These are phyloP conservation scores for Penicillium steckii DNA, from an alignment of 495 filamentous ascomycete genomes.

Conservation along the genomic window DNA sequence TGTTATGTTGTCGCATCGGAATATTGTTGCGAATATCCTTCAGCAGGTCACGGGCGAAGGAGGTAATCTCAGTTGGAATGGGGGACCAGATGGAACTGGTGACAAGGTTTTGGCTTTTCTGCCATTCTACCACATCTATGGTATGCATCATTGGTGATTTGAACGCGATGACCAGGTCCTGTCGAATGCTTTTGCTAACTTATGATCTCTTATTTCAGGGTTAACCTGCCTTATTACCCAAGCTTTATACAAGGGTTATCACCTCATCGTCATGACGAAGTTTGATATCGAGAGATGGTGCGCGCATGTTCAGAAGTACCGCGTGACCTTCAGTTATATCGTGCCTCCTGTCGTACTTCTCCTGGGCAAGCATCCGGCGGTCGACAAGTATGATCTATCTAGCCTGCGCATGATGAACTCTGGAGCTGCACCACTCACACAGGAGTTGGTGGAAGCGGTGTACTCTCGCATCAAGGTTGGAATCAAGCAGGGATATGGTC, in stretches of 20 bases:
- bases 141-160: constrained; percentile 33
- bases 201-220: constrained; percentile 46
- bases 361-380: constrained; percentile 73
- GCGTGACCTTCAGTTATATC: constrained; percentile 75
- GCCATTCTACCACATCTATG: constrained; percentile 96
- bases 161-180: neutral
- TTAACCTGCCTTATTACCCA: constrained; percentile 62
- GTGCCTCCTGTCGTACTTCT: constrained; percentile 84
- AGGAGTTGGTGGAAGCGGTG: constrained; percentile 76
- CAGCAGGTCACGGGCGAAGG: constrained; percentile 58
- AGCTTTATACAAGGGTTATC: constrained; percentile 64
- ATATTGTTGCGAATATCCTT: constrained; percentile 72
- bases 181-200: constrained; percentile 31
- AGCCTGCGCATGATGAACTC: constrained; percentile 82
- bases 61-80: constrained; percentile 56
- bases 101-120: constrained; percentile 77
- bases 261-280: constrained; percentile 72
- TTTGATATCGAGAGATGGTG: constrained; percentile 85
- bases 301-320: constrained; percentile 66
- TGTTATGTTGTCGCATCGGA: constrained; percentile 82
- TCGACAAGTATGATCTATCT: constrained; percentile 78
- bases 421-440: constrained; percentile 84
- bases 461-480: constrained; percentile 72
- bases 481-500: constrained; percentile 86
- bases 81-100: constrained; percentile 59